phyloP scores from a whole-genome alignment of 495 filamentous ascomycete species.

The Aspergillus ellipticus region DNA sequence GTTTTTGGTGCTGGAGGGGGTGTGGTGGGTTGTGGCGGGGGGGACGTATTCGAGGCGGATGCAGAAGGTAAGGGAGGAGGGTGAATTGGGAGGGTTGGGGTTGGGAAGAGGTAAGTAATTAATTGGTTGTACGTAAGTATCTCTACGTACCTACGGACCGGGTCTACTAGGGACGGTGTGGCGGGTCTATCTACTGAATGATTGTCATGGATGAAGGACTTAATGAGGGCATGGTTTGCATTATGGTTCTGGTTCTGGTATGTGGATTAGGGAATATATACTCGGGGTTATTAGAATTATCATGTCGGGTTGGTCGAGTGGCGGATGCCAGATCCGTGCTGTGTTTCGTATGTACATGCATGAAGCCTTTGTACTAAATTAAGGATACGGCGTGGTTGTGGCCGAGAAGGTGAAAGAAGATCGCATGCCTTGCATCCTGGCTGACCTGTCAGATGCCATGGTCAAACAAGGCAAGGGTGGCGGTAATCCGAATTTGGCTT shows the following conservation, averaged over 20 bases:
- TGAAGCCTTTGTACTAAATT: neutral
- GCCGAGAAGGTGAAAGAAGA: neutral
- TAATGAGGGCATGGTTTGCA: no score
- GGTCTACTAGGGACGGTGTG: no score
- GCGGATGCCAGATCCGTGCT: neutral
- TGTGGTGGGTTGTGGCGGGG: slow-evolving; percentile 38
- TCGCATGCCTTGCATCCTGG: neutral
- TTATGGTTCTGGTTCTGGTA: no score
- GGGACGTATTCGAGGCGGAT: slow-evolving; percentile 29
- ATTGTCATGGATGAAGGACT: no score
- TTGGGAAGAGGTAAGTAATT: slow-evolving; percentile 9
- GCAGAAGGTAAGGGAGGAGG: slow-evolving; percentile 24
- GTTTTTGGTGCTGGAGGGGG: slow-evolving; percentile 40
- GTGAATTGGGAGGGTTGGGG: no score
- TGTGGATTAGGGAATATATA: no score
- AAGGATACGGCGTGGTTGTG: neutral
- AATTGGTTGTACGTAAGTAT: no score
- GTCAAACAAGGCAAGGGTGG: neutral
- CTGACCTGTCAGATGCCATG: no score
- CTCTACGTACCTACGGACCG: no score
- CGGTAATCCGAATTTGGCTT: neutral
- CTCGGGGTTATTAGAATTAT: no score
- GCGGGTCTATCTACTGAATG: no score
- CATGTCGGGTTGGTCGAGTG: no score
- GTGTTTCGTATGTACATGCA: neutral